Percentiles rank a stretch among this genome's conserved stretches.
Evolutionary conservation across 192 early-diverging fungal species (phyloP).

Genomic region (Ambispora gerdemannii): DNA sequence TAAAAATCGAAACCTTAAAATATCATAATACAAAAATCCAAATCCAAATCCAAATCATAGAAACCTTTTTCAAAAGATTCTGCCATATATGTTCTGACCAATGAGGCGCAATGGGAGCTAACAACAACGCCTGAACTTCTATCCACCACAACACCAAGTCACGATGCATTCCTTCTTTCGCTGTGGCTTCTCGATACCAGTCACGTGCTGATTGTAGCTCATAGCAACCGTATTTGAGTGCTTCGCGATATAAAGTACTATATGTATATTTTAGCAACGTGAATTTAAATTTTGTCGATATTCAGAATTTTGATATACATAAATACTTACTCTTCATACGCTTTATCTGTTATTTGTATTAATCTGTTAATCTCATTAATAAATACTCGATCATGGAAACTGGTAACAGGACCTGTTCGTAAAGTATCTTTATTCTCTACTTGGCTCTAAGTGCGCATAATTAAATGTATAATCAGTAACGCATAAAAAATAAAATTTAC

Average conservation of each 20-base stretch:
- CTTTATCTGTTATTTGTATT: constrained; percentile 60
- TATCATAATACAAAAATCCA: neutral
- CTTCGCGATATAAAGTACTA: constrained; percentile 85
- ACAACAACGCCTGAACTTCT: constrained; percentile 76
- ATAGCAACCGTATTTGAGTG: constrained; percentile 86
- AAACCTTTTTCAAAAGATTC: constrained; percentile 67
- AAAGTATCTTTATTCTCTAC: constrained; percentile 43
- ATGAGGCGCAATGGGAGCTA: constrained; percentile 90
- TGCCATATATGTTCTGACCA: constrained; percentile 92
- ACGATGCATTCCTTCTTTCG: constrained; percentile 76
- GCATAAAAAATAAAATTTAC: neutral
- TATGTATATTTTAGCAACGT: neutral
- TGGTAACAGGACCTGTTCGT: constrained; percentile 48
- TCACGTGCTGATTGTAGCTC: constrained; percentile 84
- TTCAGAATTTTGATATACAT: neutral
- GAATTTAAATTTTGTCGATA: neutral
- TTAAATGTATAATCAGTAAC: neutral
- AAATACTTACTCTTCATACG: constrained; percentile 57
- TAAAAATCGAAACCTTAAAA: too few species aligned
- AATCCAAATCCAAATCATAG: neutral
- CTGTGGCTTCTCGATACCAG: constrained; percentile 81
- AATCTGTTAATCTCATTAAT: constrained; percentile 82
- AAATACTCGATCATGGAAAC: constrained; percentile 90
- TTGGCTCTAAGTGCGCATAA: constrained; percentile 47
- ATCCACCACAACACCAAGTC: constrained; percentile 83